Evolutionary conservation across 1,139 yeast species (phyloP).

Genomic region (Zhuliangozyma blackwelliae): DNA sequence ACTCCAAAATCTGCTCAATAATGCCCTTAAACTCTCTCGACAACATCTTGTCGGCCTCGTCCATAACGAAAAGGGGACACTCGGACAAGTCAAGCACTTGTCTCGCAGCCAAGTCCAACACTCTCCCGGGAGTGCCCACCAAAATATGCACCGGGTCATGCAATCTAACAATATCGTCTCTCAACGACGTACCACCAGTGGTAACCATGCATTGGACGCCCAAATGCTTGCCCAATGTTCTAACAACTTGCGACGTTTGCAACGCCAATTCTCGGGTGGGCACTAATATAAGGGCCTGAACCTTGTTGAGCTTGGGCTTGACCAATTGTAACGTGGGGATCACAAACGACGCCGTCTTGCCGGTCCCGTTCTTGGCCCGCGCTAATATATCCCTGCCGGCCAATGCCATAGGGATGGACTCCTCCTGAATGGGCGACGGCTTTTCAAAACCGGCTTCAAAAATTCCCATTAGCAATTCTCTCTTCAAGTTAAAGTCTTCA

Average conservation of each 20-base stretch:
- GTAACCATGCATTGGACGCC: conserved; percentile 95
- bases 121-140: conserved; percentile 97
- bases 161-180: conserved; percentile 91
- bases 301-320: conserved; percentile 78
- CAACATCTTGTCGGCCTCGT: conserved; percentile 97
- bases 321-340: conserved; percentile 82
- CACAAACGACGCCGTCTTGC: conserved; percentile 94
- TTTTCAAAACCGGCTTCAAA: conserved; percentile 98
- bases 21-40: conserved; percentile 86
- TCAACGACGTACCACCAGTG: conserved; percentile 94
- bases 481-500: conserved; percentile 86
- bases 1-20: conserved; percentile 80
- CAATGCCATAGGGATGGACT: conserved; percentile 91
- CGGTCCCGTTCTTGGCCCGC: conserved; percentile 97
- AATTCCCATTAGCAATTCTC: conserved; percentile 95
- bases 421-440: conserved; percentile 98
- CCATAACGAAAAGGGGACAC: conserved; percentile 92
- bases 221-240: conserved; percentile 94
- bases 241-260: conserved; percentile 95
- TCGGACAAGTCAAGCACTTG: conserved; percentile 81
- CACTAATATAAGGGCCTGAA: conserved; percentile 84
- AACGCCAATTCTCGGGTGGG: conserved; percentile 97
- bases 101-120: conserved; percentile 88
- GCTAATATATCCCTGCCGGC: conserved; percentile 96
- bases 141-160: conserved; percentile 87